Evolutionary conservation across 768 basidiomycete species (phyloP).

Genomic region (Rubroboletus pulcherrimus): DNA sequence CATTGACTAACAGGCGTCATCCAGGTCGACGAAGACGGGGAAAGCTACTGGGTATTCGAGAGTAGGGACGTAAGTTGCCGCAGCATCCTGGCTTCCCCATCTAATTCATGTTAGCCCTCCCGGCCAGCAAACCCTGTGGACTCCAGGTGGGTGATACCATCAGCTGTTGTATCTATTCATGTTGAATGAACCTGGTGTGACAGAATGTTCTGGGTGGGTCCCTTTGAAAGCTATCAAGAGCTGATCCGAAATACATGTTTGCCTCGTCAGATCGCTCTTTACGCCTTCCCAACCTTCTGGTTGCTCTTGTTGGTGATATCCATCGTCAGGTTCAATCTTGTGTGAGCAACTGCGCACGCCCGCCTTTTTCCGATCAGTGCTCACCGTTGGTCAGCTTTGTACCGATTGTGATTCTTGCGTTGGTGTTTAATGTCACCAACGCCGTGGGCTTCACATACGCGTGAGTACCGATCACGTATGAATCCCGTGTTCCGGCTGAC

Average conservation of each 20-base stretch:
- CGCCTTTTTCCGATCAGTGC: constrained; percentile 3
- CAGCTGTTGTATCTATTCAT: background rate
- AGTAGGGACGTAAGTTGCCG: constrained; percentile 75
- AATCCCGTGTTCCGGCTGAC: constrained; percentile 11
- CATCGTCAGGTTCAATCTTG: constrained; percentile 80
- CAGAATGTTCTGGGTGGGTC: constrained; percentile 90
- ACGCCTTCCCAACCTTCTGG: constrained; percentile 89
- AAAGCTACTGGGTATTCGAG: constrained; percentile 97
- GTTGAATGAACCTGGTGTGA: constrained; percentile 4
- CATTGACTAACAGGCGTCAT: constrained; percentile 2
- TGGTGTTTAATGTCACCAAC: constrained; percentile 95
- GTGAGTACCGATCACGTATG: constrained; percentile 41
- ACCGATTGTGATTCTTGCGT: constrained; percentile 89
- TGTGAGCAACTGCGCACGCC: constrained; percentile 47
- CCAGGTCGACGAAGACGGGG: constrained; percentile 93
- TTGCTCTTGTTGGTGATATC: constrained; percentile 82
- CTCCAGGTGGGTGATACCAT: constrained; percentile 57
- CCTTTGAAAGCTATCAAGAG: constrained; percentile 6
- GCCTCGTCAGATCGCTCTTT: constrained; percentile 69
- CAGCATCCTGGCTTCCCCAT: background rate
- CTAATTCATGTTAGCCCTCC: constrained; percentile 57
- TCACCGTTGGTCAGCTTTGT: constrained; percentile 60
- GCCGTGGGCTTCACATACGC: constrained; percentile 96
- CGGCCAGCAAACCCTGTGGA: constrained; percentile 86
- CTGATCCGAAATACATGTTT: constrained; percentile 14